Evolutionary conservation across 1,139 yeast genomes (phyloP).

Genomic region (Suhomyces coccinellae): DNA sequence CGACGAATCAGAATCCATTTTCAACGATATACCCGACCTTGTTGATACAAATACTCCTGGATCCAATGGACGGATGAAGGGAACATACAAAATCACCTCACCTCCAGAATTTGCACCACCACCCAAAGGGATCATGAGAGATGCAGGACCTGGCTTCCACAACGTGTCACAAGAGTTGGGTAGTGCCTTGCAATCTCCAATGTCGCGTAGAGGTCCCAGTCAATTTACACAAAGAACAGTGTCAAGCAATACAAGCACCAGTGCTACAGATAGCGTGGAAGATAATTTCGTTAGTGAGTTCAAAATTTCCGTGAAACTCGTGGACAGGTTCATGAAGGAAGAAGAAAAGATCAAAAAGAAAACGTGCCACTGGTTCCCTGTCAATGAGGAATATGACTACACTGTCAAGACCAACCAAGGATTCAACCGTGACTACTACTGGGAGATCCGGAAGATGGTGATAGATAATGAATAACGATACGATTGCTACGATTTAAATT

Average conservation of each 20-base stretch:
- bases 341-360: conserved; percentile 51
- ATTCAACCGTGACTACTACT: conserved; percentile 41
- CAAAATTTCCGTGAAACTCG: conserved; percentile 37
- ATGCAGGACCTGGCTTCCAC: background rate
- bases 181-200: conserved; percentile 13
- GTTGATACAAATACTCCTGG: conserved; percentile 12
- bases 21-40: conserved; percentile 51
- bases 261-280: conserved; percentile 9
- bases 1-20: conserved; percentile 50
- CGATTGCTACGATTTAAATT: background rate
- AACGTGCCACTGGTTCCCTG: conserved; percentile 54
- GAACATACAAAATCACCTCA: conserved; percentile 8
- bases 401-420: conserved; percentile 10
- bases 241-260: conserved; percentile 25
- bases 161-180: background rate
- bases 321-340: conserved; percentile 49
- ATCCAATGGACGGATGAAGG: conserved; percentile 1
- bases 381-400: conserved; percentile 35
- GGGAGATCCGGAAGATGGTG: conserved; percentile 59
- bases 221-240: conserved; percentile 39
- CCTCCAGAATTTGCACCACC: conserved; percentile 12
- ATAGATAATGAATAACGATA: conserved; percentile 32
- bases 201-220: conserved; percentile 19
- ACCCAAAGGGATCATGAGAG: background rate
- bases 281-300: conserved; percentile 35